Evolutionary conservation across 768 basidiomycete genomes (phyloP).

Genomic region (Tylopilus plumbeoviolaceoides): DNA sequence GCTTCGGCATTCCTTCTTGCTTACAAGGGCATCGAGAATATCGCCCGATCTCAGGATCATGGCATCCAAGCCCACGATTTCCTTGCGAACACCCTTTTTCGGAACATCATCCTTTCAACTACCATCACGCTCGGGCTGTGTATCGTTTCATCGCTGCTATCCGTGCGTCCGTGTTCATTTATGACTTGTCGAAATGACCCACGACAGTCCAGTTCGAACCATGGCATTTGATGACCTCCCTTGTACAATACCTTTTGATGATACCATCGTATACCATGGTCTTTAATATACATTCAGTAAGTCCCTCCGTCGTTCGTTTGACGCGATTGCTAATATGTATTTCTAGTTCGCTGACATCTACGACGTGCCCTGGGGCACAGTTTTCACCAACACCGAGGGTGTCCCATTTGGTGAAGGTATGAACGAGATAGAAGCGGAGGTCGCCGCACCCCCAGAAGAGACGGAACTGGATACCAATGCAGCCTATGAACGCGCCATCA

Average conservation of each 20-base stretch:
- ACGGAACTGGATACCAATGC: no score
- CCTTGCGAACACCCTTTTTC: conserved; percentile 75
- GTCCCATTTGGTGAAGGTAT: no score
- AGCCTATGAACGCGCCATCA: no score
- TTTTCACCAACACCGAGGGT: no score
- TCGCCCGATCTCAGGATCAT: conserved; percentile 43
- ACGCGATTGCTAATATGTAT: neutral
- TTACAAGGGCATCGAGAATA: conserved; percentile 68
- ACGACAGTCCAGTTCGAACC: conserved; percentile 69
- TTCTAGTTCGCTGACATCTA: neutral
- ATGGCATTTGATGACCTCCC: conserved; percentile 97
- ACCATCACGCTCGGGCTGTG: conserved; percentile 88
- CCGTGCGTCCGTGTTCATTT: conserved; percentile 49
- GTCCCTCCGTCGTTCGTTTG: neutral
- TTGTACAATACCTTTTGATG: conserved; percentile 85
- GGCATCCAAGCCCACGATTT: conserved; percentile 51
- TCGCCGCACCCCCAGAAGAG: no score
- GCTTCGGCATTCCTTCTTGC: conserved; percentile 77
- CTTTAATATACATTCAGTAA: conserved; percentile 82
- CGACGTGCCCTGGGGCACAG: no score
- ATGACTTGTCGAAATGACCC: neutral
- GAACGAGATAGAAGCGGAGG: no score
- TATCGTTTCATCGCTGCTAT: conserved; percentile 73
- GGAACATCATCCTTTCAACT: conserved; percentile 82
- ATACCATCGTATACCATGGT: conserved; percentile 93